Evolutionary conservation across 1,284 basidiomycete genomes (phyloP).

Genomic region (Fomitopsis betulina): DNA sequence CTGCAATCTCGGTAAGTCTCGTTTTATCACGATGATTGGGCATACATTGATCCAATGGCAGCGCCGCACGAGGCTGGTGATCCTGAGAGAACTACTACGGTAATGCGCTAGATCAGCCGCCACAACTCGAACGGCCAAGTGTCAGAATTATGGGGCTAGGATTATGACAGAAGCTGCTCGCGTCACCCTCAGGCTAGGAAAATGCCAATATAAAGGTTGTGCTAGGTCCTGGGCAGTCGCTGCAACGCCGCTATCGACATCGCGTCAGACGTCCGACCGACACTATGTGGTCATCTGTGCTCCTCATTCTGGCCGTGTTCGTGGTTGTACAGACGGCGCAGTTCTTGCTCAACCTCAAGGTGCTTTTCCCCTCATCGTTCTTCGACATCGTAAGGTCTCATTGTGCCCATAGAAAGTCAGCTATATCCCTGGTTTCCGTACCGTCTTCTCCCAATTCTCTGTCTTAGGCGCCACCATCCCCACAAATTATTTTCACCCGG

Average conservation of each 20-base stretch:
- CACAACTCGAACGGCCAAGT: neutral
- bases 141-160: neutral
- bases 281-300: neutral
- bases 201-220: neutral
- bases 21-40: neutral
- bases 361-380: neutral
- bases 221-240: neutral
- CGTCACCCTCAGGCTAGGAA: neutral
- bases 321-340: neutral
- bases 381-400: neutral
- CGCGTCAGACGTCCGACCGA: neutral
- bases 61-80: neutral
- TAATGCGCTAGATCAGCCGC: neutral
- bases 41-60: neutral
- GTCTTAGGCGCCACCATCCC: conserved; percentile 2
- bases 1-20: neutral
- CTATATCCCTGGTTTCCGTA: conserved; percentile 3
- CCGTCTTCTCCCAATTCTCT: neutral
- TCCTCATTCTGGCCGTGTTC: neutral
- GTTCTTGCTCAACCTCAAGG: conserved; percentile 1
- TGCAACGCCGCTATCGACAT: neutral
- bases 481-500: conserved; percentile 4
- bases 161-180: neutral
- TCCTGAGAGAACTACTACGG: neutral
- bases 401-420: conserved; percentile 1